Evolutionary conservation across 352 stramenopile genomes (phyloP).

Genomic region (Blastocystis sp.): DNA sequence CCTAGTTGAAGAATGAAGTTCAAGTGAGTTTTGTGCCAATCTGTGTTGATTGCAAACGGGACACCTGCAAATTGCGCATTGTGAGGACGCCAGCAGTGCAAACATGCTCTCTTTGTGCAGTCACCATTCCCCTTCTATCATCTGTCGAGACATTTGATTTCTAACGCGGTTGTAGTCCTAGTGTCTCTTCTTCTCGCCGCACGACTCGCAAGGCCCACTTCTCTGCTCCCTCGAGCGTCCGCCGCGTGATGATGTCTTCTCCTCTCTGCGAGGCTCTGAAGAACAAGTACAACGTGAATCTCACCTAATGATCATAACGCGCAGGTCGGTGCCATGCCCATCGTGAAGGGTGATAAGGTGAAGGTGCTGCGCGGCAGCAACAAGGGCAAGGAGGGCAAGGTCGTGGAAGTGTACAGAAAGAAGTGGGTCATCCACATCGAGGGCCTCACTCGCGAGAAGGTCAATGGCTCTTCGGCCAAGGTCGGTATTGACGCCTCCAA

Average conservation of each 20-base stretch:
- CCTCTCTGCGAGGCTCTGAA: slow-evolving; percentile 97
- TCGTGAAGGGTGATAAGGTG: slow-evolving; percentile 98
- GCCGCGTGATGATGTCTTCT: slow-evolving; percentile 93
- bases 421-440: slow-evolving; percentile 99
- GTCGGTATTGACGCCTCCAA: slow-evolving; percentile 96
- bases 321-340: slow-evolving; percentile 92
- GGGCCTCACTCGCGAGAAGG: slow-evolving; percentile 95
- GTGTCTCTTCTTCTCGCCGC: slow-evolving; percentile 84
- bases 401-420: slow-evolving; percentile 94
- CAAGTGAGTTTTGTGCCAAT: slow-evolving; percentile 21
- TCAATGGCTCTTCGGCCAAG: slow-evolving; percentile 89
- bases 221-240: slow-evolving; percentile 88
- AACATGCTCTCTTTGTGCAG: no score
- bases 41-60: no score
- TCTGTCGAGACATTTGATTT: background rate
- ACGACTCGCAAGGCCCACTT: slow-evolving; percentile 99
- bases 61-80: no score
- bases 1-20: slow-evolving; percentile 57
- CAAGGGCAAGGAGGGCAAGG: slow-evolving; percentile 95
- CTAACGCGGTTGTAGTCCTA: slow-evolving; percentile 66
- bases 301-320: slow-evolving; percentile 21
- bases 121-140: background rate
- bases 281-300: slow-evolving; percentile 97
- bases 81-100: no score
- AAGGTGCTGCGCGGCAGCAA: slow-evolving; percentile 91